These are phyloP conservation scores for Kodamaea laetipori DNA, from an alignment of 805 yeast genomes.

Conservation along the genomic window DNA sequence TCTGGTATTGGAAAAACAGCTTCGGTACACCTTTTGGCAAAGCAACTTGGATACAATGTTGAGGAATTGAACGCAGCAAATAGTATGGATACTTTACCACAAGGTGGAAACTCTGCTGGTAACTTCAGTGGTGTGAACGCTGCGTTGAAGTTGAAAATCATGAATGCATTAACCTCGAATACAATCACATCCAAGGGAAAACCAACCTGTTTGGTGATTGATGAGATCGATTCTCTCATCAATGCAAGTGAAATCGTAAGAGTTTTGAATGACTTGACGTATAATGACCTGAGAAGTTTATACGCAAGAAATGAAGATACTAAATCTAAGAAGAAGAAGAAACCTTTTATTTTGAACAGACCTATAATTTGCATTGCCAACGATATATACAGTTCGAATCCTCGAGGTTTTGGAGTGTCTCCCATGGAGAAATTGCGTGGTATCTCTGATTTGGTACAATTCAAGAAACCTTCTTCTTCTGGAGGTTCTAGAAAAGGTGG, in stretches of 20 bases:
- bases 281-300: constrained; percentile 58
- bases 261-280: constrained; percentile 60
- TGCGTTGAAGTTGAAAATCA: constrained; percentile 37
- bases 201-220: constrained; percentile 83
- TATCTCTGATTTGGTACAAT: constrained; percentile 68
- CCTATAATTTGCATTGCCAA: constrained; percentile 94
- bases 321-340: constrained; percentile 31
- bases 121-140: constrained; percentile 24
- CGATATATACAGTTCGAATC: constrained; percentile 62
- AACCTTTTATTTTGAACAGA: constrained; percentile 54
- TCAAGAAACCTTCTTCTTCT: constrained; percentile 58
- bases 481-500: constrained; percentile 43
- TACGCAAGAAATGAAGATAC: constrained; percentile 4
- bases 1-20: constrained; percentile 94
- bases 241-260: constrained; percentile 40
- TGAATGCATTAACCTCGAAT: constrained; percentile 58
- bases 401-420: constrained; percentile 35
- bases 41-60: constrained; percentile 76
- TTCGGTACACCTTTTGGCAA: constrained; percentile 80
- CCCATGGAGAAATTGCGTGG: constrained; percentile 75
- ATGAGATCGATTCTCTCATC: constrained; percentile 72
- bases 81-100: constrained; percentile 40
- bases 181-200: constrained; percentile 65
- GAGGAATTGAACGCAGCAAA: constrained; percentile 80
- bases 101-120: constrained; percentile 19